Base-by-base conservation (phyloP, 2,329 filamentous ascomycete genomes). In the Pseudogymnoascus sp. region DNA sequence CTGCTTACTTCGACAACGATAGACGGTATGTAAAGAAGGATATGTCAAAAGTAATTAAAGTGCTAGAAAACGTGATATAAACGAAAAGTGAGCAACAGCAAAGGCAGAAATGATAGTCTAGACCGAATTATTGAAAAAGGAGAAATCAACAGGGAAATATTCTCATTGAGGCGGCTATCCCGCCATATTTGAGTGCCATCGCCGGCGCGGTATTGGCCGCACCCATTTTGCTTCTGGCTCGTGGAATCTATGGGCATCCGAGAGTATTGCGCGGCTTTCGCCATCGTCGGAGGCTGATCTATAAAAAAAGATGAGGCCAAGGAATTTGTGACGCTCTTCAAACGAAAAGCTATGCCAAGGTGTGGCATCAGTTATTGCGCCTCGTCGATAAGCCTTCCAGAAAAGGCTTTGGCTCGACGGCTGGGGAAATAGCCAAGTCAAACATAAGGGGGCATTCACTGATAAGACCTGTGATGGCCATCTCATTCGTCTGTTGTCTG, bases 1-100 rank as follows among this genome's bases (percentile, higher is more conserved):
- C 47, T 12, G 47, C 47, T 54, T 54, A 54, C 47, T 54, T 54
- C n/a, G 47, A 54, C 47, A 54, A 54, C 47, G 7, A 18, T 9
- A 54, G 28, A 54, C 2, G 47, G 33, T 54, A 54, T 54, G 25
- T 33, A 54, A 54, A 54, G 28, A 33, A 33, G 11, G 33, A 33
- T 33, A 54, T 54, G 28, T 6, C 16, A 54, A 35, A 33, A 30
- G 33, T 33, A 33, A 33, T 20, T 14, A 54, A 54, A 14, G 16
- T 16, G 28, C 9, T 33, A 20, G 47, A 14, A 18, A 54, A 54
- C n/a, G 25, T 16, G 25, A 54, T 54, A 54, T 33, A 50, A 54
- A 54, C 11, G 16, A 33, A 33, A 6, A 18, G 47, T 33, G 33
- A 35, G 11, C 5, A 54, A 54, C 7, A 54, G 11, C 4, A 54